Conservation (phyloP, 169 alveolate genomes). For the Plasmodium yoelii region DNA sequence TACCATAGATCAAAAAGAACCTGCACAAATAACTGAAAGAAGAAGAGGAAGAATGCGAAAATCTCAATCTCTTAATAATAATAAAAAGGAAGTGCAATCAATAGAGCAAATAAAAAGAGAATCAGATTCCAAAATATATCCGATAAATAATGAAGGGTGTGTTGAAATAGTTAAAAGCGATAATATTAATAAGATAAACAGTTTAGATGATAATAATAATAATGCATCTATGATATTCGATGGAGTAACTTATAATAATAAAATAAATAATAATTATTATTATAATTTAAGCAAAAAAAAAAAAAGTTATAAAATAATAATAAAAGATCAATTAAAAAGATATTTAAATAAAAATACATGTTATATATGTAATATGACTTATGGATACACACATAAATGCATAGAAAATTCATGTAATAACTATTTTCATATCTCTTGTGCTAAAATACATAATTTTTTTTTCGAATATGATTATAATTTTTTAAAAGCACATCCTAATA, state of each 20-base stretch:
- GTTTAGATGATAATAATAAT: too few species aligned
- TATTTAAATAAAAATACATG: conserved; percentile 47
- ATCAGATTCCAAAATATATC: too few species aligned
- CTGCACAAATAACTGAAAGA: too few species aligned
- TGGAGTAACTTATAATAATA: background rate
- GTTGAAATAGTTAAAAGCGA: too few species aligned
- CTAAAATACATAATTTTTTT: conserved; percentile 39
- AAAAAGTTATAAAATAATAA: conserved; percentile 51
- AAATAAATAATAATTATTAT: conserved; percentile 11
- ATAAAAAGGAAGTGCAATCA: too few species aligned
- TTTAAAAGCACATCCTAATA: conserved; percentile 56
- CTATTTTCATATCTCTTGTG: conserved; percentile 71
- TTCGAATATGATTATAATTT: conserved; percentile 68
- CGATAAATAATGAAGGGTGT: too few species aligned
- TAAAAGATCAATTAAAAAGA: conserved; percentile 68
- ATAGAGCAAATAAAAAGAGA: too few species aligned
- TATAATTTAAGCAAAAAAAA: conserved; percentile 43
- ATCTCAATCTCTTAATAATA: too few species aligned
- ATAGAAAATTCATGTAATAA: conserved; percentile 46
- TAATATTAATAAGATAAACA: too few species aligned
- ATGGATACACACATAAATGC: conserved; percentile 75
- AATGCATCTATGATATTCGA: too few species aligned
- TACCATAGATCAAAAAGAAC: too few species aligned
- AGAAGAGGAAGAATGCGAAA: too few species aligned
- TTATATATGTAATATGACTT: conserved; percentile 54